phyloP scores from a whole-genome alignment of 805 yeast genomes.

The Pichia pseudocactophila region DNA sequence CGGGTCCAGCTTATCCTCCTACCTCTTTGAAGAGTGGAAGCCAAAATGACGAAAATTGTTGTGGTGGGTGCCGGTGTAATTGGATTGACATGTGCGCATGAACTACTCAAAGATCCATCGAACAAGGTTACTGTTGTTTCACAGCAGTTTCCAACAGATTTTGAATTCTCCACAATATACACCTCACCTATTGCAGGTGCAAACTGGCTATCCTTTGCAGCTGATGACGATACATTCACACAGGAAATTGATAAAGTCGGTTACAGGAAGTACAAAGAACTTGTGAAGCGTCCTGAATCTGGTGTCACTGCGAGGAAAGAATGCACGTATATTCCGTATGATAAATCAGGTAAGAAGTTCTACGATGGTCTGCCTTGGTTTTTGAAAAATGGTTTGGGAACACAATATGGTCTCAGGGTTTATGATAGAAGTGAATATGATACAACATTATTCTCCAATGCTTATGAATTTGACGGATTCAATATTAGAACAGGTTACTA shows the following conservation, averaged over 20 bases:
- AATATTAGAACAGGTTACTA: slow-evolving; percentile 25
- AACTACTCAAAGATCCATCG: slow-evolving; percentile 29
- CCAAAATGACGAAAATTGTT: slow-evolving; percentile 17
- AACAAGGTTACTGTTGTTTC: slow-evolving; percentile 37
- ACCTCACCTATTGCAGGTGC: slow-evolving; percentile 70
- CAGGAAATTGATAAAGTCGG: slow-evolving; percentile 39
- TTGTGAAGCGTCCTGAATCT: slow-evolving; percentile 41
- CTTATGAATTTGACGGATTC: slow-evolving; percentile 35
- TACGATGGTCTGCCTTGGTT: slow-evolving; percentile 40
- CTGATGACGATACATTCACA: slow-evolving; percentile 27
- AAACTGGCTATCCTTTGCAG: slow-evolving; percentile 58
- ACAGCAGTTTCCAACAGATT: slow-evolving; percentile 48
- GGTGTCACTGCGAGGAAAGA: slow-evolving; percentile 34
- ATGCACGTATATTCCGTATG: slow-evolving; percentile 15
- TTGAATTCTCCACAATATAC: slow-evolving; percentile 35
- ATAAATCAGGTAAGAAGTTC: slow-evolving; percentile 10
- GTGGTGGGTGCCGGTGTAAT: slow-evolving; percentile 42
- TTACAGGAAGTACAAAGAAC: slow-evolving; percentile 36
- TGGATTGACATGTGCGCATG: slow-evolving; percentile 44
- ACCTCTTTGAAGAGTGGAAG: too few species aligned
- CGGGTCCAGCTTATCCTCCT: too few species aligned
- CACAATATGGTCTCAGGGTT: slow-evolving; percentile 28
- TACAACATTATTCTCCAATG: slow-evolving; percentile 26
- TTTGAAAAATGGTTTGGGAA: slow-evolving; percentile 8
- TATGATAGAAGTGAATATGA: slow-evolving; percentile 32